These are phyloP conservation scores for Cyclocybe cylindracea DNA, from an alignment of 768 basidiomycete genomes.

Conservation along the genomic window DNA sequence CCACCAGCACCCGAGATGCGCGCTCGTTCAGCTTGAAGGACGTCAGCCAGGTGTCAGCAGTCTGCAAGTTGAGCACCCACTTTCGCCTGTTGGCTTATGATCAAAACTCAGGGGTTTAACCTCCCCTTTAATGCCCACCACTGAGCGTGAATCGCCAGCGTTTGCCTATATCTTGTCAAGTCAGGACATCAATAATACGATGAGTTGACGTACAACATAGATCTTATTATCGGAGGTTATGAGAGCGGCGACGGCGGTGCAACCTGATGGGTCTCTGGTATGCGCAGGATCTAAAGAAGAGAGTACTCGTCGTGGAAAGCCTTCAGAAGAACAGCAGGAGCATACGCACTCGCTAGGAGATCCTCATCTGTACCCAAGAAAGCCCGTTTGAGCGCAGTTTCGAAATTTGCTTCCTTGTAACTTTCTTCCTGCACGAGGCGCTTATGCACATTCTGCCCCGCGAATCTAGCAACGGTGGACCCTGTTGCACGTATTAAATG, in stretches of 20 bases:
- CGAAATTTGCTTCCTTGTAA: slow-evolving; percentile 72
- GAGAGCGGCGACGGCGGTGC: slow-evolving; percentile 90
- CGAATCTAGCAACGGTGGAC: slow-evolving; percentile 80
- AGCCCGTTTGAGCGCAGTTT: slow-evolving; percentile 78
- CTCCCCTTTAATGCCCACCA: slow-evolving; percentile 81
- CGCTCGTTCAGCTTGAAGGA: slow-evolving; percentile 67
- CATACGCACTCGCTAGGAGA: slow-evolving; percentile 71
- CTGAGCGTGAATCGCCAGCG: slow-evolving; percentile 93
- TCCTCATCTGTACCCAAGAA: slow-evolving; percentile 97
- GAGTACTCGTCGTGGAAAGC: slow-evolving; percentile 15
- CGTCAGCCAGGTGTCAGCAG: slow-evolving; percentile 6
- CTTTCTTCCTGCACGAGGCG: slow-evolving; percentile 71
- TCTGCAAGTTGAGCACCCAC: slow-evolving; percentile 40
- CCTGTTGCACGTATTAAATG: slow-evolving; percentile 45
- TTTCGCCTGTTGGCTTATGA: slow-evolving; percentile 90
- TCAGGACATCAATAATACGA: slow-evolving; percentile 2
- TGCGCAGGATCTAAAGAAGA: slow-evolving; percentile 73
- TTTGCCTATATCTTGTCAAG: slow-evolving; percentile 70
- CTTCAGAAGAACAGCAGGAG: neutral
- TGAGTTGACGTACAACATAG: slow-evolving; percentile 61
- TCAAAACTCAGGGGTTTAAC: slow-evolving; percentile 90
- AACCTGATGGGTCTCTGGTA: slow-evolving; percentile 91
- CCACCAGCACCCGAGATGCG: slow-evolving; percentile 92
- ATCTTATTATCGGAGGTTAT: slow-evolving; percentile 78
- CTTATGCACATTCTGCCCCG: slow-evolving; percentile 82